Evolutionary conservation across 1,284 basidiomycete genomes (phyloP).

Genomic region (Leccinum solheimii): DNA sequence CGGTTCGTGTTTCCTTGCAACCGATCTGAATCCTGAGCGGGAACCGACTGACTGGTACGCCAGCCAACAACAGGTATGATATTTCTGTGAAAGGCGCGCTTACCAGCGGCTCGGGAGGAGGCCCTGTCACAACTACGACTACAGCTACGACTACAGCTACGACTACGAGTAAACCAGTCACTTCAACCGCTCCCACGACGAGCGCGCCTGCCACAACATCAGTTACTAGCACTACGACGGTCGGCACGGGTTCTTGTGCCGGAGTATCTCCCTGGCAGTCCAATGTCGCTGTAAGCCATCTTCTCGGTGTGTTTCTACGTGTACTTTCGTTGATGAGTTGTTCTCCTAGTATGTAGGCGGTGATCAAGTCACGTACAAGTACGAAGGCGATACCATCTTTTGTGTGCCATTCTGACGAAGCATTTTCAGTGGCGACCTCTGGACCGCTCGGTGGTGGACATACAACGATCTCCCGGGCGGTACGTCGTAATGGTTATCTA

Average conservation of each 20-base stretch:
- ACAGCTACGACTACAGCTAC: slow-evolving; percentile 1
- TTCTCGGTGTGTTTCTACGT: not conserved
- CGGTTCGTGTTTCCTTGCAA: slow-evolving; percentile 29
- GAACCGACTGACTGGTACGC: not conserved
- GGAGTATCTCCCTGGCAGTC: slow-evolving; percentile 50
- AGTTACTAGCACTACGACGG: slow-evolving; percentile 9
- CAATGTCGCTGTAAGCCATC: slow-evolving; percentile 42
- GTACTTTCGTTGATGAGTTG: slow-evolving; percentile 1
- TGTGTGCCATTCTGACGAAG: not conserved
- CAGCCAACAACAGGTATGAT: slow-evolving; percentile 30
- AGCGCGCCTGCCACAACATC: slow-evolving; percentile 33
- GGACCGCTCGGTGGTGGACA: slow-evolving; percentile 24
- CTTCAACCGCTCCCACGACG: slow-evolving; percentile 28
- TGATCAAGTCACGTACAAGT: slow-evolving; percentile 26
- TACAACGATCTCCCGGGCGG: slow-evolving; percentile 24
- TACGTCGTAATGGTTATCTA: slow-evolving; percentile 6
- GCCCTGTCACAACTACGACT: slow-evolving; percentile 15
- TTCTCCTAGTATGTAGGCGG: slow-evolving; percentile 20
- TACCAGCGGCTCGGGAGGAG: slow-evolving; percentile 12
- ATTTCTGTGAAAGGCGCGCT: slow-evolving; percentile 24
- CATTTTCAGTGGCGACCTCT: slow-evolving; percentile 23
- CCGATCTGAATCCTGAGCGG: not conserved
- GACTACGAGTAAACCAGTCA: slow-evolving; percentile 7
- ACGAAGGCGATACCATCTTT: not conserved
- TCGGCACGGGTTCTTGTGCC: slow-evolving; percentile 40